These are phyloP conservation scores for Emericellopsis atlantica DNA, from an alignment of 2,329 filamentous ascomycete species.

Conservation along the genomic window DNA sequence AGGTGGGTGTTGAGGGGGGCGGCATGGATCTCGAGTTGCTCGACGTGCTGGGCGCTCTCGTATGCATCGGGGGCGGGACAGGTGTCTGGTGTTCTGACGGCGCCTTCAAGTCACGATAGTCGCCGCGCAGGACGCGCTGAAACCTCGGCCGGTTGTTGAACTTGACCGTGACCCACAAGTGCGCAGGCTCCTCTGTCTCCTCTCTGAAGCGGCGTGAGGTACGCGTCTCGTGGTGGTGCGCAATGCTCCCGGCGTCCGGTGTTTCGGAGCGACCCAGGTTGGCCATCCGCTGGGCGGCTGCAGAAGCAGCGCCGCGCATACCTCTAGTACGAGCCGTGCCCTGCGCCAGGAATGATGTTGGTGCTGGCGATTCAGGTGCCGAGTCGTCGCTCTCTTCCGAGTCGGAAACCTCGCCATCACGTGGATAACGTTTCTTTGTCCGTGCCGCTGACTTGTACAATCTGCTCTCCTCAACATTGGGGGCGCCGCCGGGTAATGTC, in stretches of 20 bases:
- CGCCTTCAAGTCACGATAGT: conserved; percentile 24
- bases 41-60: conserved; percentile 17
- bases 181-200: conserved; percentile 64
- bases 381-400: conserved; percentile 90
- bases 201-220: conserved; percentile 57
- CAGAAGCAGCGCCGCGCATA: conserved; percentile 78
- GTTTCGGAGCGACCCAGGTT: conserved; percentile 77
- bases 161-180: conserved; percentile 61
- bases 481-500: conserved; percentile 77
- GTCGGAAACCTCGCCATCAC: conserved; percentile 66
- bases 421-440: conserved; percentile 32
- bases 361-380: conserved; percentile 70
- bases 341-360: conserved; percentile 53
- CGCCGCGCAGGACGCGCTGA: conserved; percentile 48
- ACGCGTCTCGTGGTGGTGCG: conserved; percentile 61
- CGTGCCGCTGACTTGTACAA: conserved; percentile 69
- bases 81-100: conserved; percentile 22
- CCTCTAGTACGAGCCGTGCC: conserved; percentile 78
- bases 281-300: conserved; percentile 78
- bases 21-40: conserved; percentile 17
- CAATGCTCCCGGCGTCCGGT: conserved; percentile 54
- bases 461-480: conserved; percentile 69
- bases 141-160: conserved; percentile 57
- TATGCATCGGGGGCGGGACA: conserved; percentile 11
- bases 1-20: conserved; percentile 22